phyloP scores from a whole-genome alignment of 345 rosid genomes.

The Citrus unshiu region DNA sequence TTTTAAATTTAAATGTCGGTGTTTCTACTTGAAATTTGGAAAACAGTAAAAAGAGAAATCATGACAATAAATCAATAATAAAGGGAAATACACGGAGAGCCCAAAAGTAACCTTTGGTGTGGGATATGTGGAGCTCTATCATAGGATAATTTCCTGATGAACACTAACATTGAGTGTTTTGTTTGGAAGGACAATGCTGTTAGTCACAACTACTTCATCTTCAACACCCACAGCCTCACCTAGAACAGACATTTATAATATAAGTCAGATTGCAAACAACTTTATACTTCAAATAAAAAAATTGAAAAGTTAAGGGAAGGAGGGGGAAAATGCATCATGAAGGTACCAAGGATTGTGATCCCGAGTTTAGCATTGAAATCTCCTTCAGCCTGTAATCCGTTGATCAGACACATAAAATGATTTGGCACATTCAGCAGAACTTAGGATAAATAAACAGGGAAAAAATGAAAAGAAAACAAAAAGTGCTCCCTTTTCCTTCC shows the following conservation, averaged over 20 bases:
- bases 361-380: conserved; percentile 83
- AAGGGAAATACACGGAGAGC: background rate
- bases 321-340: background rate
- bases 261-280: conserved; percentile 2
- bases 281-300: background rate
- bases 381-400: conserved; percentile 73
- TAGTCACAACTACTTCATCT: conserved; percentile 86
- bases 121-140: background rate
- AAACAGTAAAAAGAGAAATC: background rate
- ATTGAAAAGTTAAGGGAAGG: background rate
- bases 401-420: conserved; percentile 16
- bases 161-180: conserved; percentile 76
- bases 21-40: background rate
- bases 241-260: conserved; percentile 20
- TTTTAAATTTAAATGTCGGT: background rate
- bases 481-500: background rate
- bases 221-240: conserved; percentile 92
- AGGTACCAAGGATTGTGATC: conserved; percentile 82
- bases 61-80: background rate
- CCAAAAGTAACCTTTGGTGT: background rate
- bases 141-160: conserved; percentile 82
- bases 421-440: background rate
- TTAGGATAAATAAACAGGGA: background rate
- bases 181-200: conserved; percentile 88
- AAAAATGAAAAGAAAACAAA: background rate